A percentile compares a stretch with the other conserved stretches of the same genome.
Evolutionary conservation across 2,329 filamentous ascomycete species (phyloP).

Genomic region (Colletotrichum sp.): DNA sequence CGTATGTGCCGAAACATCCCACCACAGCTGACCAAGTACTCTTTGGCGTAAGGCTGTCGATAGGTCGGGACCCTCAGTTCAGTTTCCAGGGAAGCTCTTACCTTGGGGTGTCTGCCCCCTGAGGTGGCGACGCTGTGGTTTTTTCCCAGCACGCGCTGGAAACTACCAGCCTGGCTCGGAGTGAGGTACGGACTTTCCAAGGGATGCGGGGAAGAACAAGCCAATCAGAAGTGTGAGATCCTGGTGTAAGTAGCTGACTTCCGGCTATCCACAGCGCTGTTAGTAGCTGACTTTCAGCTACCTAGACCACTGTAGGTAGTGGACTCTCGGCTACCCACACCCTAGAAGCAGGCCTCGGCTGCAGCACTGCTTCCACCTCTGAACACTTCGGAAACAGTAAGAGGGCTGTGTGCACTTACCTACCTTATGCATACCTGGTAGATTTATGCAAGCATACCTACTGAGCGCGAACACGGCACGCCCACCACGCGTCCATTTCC

Average conservation of each 20-base stretch:
- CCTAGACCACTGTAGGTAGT: neutral
- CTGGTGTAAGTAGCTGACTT: neutral
- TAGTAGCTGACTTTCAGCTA: neutral
- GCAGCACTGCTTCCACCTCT: neutral
- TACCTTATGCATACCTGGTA: neutral
- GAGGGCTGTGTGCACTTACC: neutral
- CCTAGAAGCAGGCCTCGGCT: neutral
- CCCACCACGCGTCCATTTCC: neutral
- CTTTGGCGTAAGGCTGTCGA: neutral
- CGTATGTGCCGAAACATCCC: neutral
- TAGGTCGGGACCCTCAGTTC: fast-evolving
- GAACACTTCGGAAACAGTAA: neutral
- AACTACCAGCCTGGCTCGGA: neutral
- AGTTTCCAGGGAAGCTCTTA: neutral
- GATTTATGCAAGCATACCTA: neutral
- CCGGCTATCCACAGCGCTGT: no score
- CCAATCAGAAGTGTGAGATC: neutral
- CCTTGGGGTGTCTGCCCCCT: neutral
- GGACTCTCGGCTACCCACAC: neutral
- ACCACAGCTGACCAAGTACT: neutral
- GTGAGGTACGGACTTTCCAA: neutral
- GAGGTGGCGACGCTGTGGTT: neutral
- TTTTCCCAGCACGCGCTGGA: neutral
- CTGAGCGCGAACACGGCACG: neutral
- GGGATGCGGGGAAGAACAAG: neutral